Base-by-base conservation (phyloP, 2,329 filamentous ascomycete genomes). In the Orbilia quercus region DNA sequence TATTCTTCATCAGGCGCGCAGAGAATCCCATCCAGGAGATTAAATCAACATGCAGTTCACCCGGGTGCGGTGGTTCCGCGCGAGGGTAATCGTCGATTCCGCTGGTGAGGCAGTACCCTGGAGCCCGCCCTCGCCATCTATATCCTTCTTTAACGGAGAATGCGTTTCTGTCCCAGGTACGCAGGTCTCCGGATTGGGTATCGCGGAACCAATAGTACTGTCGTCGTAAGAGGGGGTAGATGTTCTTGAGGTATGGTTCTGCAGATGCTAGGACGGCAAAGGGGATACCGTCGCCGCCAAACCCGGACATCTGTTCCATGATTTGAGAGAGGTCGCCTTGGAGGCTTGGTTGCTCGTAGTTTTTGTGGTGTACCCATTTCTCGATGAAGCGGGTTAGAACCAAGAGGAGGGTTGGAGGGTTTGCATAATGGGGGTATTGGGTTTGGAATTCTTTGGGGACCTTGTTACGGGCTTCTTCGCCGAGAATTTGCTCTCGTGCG, bases 1-100 rank as follows among this genome's bases (percentile, higher is more conserved):
- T 91, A 76, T 90, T 91, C 77, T 88, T 85, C 62, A 99, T 86
- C n/a, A 90, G 90, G 76, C 90, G 88, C 42, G 91, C 90, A 91
- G 97, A 96, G 83, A 97, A 87, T n/a, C 94, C 95, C 82, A 99
- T 90, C 95, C 95, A 99, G 58, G 91, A 91, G 80, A 99, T 90
- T 60, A 98, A 85, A 81, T 99, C 95, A 28, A 96, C 89, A 80
- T 99, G 94, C 54, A 99, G 86, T 86, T 99, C 95, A 78, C 92
- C 94, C 0, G 95, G 94, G 80, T 97, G 93, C 23, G 95, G 95
- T 12, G 95, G 93, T 81, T 96, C 91, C 7, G 95, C 86, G 53
- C 95, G 91, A 54, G 95, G 95, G 79, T 98, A 99, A 82, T 99
- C 95, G 78, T 99, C 95, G 1, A 99, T 86, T 1, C 95, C 95